Evolutionary conservation across 805 yeast genomes (phyloP), one percentile per base, ranked within the genome.

Genomic region (Nakazawaea populi): DNA sequence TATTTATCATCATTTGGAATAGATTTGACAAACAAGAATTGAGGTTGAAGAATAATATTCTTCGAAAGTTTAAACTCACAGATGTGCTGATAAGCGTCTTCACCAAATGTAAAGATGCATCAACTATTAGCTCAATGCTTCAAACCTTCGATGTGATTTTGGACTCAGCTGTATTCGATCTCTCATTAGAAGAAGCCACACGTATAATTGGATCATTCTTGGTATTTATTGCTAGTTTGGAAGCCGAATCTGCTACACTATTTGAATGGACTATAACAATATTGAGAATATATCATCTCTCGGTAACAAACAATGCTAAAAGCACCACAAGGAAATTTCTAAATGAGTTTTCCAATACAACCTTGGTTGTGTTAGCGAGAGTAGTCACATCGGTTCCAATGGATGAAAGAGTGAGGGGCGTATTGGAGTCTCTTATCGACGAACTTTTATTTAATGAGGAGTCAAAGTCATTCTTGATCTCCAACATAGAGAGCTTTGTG

Each of bases 1-100:
- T 83, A 8, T 74, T 81, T 56, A 60, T 73, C 28, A 56, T 59
- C 18, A 51, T 59, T 2, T 67, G 69, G 71, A 32, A 28, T 4
- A 42, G 29, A n/a, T 55, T 63, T 36, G 53, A 53, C 43, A 28
- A 28, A 5, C 52, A 49, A 9, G 48, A 67, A n/a, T 56, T 59
- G 12, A 54, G 60, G 45, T 49, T 65, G 42, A 75, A 82, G 54
- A 69, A 70, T 46, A 69, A 65, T 48, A 53, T 67, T 1, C 68
- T 79, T 52, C 72, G 74, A 47, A 70, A 68, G 42, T 60, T 76
- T 37, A 75, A 69, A 52, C 63, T 73, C 47, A 67, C 72, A 8
- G 79, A 76, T 6, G 57, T 70, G 1, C 48, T 72, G 1, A 42
- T 57, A 2, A 54, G 56, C 27, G 56, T 70, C 0, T 47, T 72